A percentile compares a stretch with the other conserved stretches of the same genome.
phyloP scores from a whole-genome alignment of 2,329 filamentous ascomycete species.

The Talaromyces sp. region DNA sequence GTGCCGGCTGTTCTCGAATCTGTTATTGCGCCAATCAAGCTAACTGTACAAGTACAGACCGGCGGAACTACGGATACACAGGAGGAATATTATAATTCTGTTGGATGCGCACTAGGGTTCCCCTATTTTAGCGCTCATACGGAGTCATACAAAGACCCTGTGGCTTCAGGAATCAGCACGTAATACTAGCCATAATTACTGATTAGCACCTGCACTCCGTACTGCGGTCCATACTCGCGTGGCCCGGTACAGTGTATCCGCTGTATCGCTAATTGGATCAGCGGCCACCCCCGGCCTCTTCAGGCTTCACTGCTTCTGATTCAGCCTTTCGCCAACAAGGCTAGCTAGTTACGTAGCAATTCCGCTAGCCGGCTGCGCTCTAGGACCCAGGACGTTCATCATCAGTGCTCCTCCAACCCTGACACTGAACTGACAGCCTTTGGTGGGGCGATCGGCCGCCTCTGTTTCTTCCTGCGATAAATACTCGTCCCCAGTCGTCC shows the following conservation, averaged over 20 bases:
- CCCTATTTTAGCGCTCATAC: neutral
- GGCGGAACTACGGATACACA: neutral
- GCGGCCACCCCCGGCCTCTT: neutral
- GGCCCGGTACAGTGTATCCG: no score
- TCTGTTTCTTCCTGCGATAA: neutral
- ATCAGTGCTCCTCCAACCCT: neutral
- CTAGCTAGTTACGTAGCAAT: neutral
- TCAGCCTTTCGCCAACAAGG: neutral
- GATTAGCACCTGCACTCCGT: no score
- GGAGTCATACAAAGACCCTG: no score
- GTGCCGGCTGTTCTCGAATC: neutral
- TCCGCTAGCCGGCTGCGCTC: neutral
- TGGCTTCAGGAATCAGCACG: no score
- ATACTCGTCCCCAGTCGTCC: neutral
- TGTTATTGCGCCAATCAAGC: neutral
- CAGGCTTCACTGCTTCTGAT: neutral
- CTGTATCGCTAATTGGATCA: neutral
- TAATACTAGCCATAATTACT: no score
- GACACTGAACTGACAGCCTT: neutral
- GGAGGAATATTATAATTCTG: neutral
- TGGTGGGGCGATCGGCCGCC: neutral
- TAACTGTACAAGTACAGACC: neutral
- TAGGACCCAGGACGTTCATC: neutral
- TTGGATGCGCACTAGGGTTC: neutral
- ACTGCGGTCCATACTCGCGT: neutral